These are phyloP conservation scores for barley (Hordeum vulgare) DNA, from an alignment of 176 grass and related monocot genomes.

Conservation along the genomic window MorexV3_pseudomolecules_assembly NC_058519.1:621832125-621832624, in stretches of 20 bases:
- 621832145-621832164: neutral
- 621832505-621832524: neutral
- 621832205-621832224: constrained; percentile 52
- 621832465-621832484: neutral
- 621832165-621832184: neutral
- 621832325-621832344: constrained; percentile 47
- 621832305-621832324: constrained; percentile 48
- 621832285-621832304: constrained; percentile 35
- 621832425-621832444: constrained; percentile 46
- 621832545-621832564: constrained; percentile 69
- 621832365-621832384: constrained; percentile 55
- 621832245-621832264: constrained; percentile 42
- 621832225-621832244: constrained; percentile 33
- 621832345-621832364: constrained; percentile 71
- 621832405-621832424: constrained; percentile 70
- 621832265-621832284: constrained; percentile 33
- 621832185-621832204: neutral
- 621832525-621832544: constrained; percentile 24
- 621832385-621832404: constrained; percentile 71
- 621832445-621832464: neutral
- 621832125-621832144: neutral
- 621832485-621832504: neutral
- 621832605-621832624: constrained; percentile 88
- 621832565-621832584: constrained; percentile 58
- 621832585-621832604: constrained; percentile 50